Percentiles rank a stretch among this genome's conserved stretches.
These are phyloP conservation scores for Pseudogymnoascus pannorum DNA, from an alignment of 2,329 filamentous ascomycete species.

Conservation along the genomic window DNA sequence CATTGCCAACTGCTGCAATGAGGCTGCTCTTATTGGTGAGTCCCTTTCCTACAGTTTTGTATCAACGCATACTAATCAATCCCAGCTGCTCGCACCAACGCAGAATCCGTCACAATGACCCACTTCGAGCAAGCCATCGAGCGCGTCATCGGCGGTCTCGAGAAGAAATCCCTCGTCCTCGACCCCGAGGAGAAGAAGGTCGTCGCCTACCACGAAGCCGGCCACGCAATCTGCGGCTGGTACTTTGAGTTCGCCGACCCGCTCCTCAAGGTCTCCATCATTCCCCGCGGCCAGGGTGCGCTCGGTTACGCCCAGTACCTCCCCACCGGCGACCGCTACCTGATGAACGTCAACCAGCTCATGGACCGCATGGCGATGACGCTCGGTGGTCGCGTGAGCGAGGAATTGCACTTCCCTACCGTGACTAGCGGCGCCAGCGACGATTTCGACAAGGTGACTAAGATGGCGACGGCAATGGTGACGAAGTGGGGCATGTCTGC, in stretches of 20 bases:
- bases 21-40: conserved; percentile 91
- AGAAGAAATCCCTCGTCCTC: conserved; percentile 94
- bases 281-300: conserved; percentile 87
- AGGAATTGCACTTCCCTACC: conserved; percentile 94
- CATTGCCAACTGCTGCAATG: conserved; percentile 97
- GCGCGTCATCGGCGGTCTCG: conserved; percentile 89
- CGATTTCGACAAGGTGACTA: conserved; percentile 97
- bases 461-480: conserved; percentile 95
- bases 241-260: conserved; percentile 96
- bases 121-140: conserved; percentile 98
- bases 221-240: conserved; percentile 97
- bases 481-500: conserved; percentile 99
- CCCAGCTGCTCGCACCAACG: conserved; percentile 73
- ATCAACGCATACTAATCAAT: conserved; percentile 33
- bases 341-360: conserved; percentile 91
- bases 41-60: conserved; percentile 13
- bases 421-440: conserved; percentile 93
- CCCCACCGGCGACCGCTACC: conserved; percentile 82
- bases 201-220: conserved; percentile 96
- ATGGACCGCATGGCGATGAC: conserved; percentile 99
- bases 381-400: conserved; percentile 85
- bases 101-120: conserved; percentile 71
- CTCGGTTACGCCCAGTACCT: conserved; percentile 96
- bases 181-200: conserved; percentile 90
- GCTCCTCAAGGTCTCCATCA: conserved; percentile 96